A percentile compares a stretch with the other conserved stretches of the same genome.
phyloP scores from a whole-genome alignment of 768 basidiomycete genomes.

The Bullera alba region DNA sequence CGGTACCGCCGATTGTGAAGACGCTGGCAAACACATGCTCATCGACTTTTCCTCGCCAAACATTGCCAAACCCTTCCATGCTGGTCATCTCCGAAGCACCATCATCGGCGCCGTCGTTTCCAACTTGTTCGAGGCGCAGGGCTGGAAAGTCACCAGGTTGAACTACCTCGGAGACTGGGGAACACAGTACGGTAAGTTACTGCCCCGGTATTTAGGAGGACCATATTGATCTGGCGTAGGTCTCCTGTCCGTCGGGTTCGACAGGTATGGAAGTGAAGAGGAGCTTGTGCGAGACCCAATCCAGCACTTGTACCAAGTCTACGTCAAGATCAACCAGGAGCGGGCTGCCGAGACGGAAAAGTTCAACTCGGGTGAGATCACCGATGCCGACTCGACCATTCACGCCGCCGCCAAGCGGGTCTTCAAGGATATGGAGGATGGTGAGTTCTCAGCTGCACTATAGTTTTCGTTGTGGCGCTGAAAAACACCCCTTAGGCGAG shows the following conservation, averaged over 20 bases:
- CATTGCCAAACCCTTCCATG: conserved; percentile 97
- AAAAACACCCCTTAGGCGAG: conserved; percentile 51
- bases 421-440: conserved; percentile 94
- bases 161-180: conserved; percentile 99
- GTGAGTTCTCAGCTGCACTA: conserved; percentile 27
- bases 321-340: conserved; percentile 87
- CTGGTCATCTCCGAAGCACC: conserved; percentile 92
- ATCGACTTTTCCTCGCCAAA: conserved; percentile 91
- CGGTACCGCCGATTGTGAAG: conserved; percentile 69
- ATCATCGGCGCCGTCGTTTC: conserved; percentile 94
- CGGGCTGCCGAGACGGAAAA: conserved; percentile 37
- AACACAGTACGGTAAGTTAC: conserved; percentile 65
- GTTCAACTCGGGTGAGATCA: conserved; percentile 28
- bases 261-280: conserved; percentile 81
- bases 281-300: conserved; percentile 81
- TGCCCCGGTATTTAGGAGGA: not conserved
- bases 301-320: conserved; percentile 82
- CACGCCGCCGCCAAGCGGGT: conserved; percentile 49
- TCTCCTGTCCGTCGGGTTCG: conserved; percentile 80
- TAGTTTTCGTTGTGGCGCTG: too few species aligned
- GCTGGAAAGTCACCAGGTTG: conserved; percentile 83
- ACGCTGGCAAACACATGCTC: conserved; percentile 59
- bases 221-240: conserved; percentile 53
- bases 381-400: conserved; percentile 27
- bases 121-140: conserved; percentile 83